phyloP scores from a whole-genome alignment of 106 monocot species.

The Alisma plantagoaquatica region DNA sequence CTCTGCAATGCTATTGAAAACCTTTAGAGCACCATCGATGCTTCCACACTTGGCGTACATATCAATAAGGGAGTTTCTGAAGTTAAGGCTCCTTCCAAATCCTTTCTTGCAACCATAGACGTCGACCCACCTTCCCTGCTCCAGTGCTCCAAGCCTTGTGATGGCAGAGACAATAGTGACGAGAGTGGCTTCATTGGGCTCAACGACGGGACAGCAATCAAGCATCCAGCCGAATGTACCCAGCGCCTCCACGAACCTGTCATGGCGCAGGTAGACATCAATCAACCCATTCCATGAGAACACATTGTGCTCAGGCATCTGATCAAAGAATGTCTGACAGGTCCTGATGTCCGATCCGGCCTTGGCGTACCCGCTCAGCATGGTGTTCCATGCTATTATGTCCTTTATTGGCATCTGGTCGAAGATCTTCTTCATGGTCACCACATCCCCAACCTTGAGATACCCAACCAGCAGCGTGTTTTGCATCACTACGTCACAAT shows the following conservation, averaged over 20 bases:
- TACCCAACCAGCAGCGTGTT: slow-evolving; percentile 8
- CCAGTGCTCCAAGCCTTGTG: background rate
- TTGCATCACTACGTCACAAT: background rate
- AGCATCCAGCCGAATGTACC: slow-evolving; percentile 1
- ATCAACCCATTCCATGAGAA: slow-evolving; percentile 10
- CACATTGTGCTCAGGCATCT: slow-evolving; percentile 10
- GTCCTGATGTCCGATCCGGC: too few species aligned
- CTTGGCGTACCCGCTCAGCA: too few species aligned
- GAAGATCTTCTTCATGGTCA: slow-evolving; percentile 1
- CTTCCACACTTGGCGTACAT: slow-evolving; percentile 13
- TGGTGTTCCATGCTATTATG: too few species aligned
- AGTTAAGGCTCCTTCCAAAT: background rate
- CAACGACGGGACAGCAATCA: background rate
- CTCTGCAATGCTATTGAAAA: background rate
- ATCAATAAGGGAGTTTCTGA: slow-evolving; percentile 3
- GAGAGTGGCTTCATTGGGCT: slow-evolving; percentile 5
- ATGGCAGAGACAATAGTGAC: slow-evolving; percentile 1
- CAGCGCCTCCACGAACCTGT: slow-evolving; percentile 1
- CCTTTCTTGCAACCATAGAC: background rate
- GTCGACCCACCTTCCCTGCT: slow-evolving; percentile 3
- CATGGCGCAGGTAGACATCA: background rate
- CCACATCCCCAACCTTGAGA: background rate
- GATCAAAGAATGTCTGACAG: too few species aligned
- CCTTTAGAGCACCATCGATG: background rate
- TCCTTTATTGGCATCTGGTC: too few species aligned